phyloP scores from a whole-genome alignment of 768 basidiomycete genomes.

The Ramaria rubella region DNA sequence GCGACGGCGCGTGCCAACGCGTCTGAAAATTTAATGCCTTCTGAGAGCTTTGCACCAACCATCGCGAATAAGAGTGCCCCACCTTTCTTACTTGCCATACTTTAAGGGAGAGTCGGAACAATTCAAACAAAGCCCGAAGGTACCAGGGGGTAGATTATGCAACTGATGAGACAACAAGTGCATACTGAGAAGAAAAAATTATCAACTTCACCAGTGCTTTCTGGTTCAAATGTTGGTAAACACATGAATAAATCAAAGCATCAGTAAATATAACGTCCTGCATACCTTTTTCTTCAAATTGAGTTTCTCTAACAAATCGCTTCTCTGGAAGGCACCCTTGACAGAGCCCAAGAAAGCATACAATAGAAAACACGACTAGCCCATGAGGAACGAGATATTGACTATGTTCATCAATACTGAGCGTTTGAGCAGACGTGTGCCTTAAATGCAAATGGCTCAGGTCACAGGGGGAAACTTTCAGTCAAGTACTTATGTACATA shows the following conservation, averaged over 20 bases:
- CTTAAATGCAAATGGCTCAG: too few species aligned
- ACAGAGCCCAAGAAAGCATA: conserved; percentile 74
- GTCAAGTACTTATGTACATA: too few species aligned
- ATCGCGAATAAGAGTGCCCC: conserved; percentile 91
- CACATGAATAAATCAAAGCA: conserved; percentile 3
- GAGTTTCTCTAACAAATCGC: conserved; percentile 56
- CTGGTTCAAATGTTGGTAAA: conserved; percentile 88
- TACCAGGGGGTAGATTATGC: background rate
- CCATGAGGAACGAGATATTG: conserved; percentile 76
- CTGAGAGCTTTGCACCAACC: conserved; percentile 96
- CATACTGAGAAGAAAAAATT: conserved; percentile 67
- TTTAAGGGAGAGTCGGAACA: conserved; percentile 7
- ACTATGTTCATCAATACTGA: conserved; percentile 76
- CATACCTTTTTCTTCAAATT: conserved; percentile 66
- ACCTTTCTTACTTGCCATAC: conserved; percentile 16
- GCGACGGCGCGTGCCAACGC: conserved; percentile 80
- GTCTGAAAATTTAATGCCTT: conserved; percentile 76
- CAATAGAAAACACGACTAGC: conserved; percentile 90
- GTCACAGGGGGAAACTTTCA: too few species aligned
- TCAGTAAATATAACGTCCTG: background rate
- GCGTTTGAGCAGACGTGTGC: too few species aligned
- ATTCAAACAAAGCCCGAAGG: background rate
- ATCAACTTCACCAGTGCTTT: conserved; percentile 66
- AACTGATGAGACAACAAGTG: conserved; percentile 33
- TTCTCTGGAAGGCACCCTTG: conserved; percentile 58